Evolutionary conservation across 371 early-diverging fungal species (phyloP).

Genomic region (Lichtheimia ornata): DNA sequence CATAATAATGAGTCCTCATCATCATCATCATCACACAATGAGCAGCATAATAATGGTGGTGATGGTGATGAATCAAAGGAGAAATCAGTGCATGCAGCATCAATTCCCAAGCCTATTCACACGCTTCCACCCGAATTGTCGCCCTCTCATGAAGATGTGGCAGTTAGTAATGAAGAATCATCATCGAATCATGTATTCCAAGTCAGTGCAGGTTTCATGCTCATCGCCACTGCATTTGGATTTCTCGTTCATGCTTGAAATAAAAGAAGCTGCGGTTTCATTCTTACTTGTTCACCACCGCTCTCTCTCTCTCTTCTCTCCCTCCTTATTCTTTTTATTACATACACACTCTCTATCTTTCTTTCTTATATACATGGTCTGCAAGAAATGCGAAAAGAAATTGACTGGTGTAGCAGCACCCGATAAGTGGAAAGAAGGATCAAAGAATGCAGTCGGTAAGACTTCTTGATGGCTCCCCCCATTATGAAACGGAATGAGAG

Average conservation of each 20-base stretch:
- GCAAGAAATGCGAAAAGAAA: conserved; percentile 73
- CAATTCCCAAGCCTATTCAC: conserved; percentile 4
- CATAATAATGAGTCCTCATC: too few species aligned
- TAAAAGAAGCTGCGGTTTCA: background rate
- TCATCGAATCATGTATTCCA: background rate
- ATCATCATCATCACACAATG: too few species aligned
- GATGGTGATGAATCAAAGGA: conserved; percentile 4
- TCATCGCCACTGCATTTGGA: background rate
- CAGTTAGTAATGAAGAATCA: background rate
- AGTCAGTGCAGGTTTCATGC: background rate
- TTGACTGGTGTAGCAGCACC: conserved; percentile 61
- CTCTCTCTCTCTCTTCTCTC: background rate
- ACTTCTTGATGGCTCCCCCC: too few species aligned
- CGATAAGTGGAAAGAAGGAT: conserved; percentile 74
- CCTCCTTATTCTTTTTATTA: background rate
- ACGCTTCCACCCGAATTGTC: background rate
- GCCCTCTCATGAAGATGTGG: background rate
- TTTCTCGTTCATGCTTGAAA: background rate
- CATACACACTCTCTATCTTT: background rate
- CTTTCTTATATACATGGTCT: conserved; percentile 47
- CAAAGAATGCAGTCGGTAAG: conserved; percentile 57
- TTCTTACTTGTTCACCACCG: background rate
- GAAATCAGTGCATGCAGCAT: background rate
- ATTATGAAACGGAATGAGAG: background rate
- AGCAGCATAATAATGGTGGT: too few species aligned